Evolutionary conservation across 2,329 filamentous ascomycete genomes (phyloP).

Genomic region (Epichloe scottii): DNA sequence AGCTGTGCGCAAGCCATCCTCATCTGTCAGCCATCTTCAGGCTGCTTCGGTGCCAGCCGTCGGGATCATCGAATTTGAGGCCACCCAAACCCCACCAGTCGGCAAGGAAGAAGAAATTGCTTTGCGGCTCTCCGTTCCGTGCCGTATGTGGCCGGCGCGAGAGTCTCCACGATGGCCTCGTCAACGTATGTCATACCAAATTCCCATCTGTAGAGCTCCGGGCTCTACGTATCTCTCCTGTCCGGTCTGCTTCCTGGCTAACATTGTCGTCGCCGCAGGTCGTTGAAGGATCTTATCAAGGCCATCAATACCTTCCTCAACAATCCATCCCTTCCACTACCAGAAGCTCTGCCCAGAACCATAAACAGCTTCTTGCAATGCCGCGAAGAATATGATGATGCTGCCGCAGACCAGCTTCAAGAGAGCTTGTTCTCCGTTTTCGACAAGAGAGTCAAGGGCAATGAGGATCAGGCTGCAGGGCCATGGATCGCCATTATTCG

Average conservation of each 20-base stretch:
- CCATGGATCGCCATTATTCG: conserved; percentile 59
- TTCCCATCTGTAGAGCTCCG: not conserved
- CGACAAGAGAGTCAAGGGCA: conserved; percentile 47
- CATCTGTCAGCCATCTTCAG: not conserved
- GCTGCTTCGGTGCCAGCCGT: not conserved
- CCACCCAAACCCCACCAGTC: not conserved
- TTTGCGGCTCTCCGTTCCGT: not conserved
- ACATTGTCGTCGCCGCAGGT: conserved; percentile 24
- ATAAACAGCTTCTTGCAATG: conserved; percentile 58
- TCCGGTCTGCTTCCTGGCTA: conserved; percentile 9
- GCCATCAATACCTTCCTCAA: conserved; percentile 37
- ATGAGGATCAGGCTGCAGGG: conserved; percentile 42
- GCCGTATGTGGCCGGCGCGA: conserved; percentile 2
- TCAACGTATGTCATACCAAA: conserved; percentile 13
- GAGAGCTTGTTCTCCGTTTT: conserved; percentile 60
- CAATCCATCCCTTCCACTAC: conserved; percentile 47
- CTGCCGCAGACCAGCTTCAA: conserved; percentile 56
- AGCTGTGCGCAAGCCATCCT: too few species aligned
- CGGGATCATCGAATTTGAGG: not conserved
- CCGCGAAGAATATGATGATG: conserved; percentile 54
- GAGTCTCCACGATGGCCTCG: conserved; percentile 12
- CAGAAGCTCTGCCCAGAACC: conserved; percentile 47
- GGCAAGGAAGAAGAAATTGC: not conserved
- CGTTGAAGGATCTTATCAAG: conserved; percentile 49
- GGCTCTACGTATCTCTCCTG: not conserved